Percentiles rank a stretch among this genome's conserved stretches.
These are phyloP conservation scores for Fusarium poae DNA, from an alignment of 2,329 filamentous ascomycete genomes.

Conservation along the genomic window DNA sequence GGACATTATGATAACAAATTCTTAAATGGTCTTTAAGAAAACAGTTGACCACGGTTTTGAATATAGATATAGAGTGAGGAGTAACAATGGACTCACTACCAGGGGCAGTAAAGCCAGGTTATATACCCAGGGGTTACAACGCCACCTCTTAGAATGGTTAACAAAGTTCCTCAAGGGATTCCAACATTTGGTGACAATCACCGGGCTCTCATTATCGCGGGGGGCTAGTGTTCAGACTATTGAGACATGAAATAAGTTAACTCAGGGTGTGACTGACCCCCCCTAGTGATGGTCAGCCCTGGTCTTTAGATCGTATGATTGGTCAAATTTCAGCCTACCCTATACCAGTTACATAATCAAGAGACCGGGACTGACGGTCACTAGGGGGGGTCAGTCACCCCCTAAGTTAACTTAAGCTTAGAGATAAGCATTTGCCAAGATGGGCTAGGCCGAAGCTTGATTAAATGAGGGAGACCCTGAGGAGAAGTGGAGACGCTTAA, in stretches of 20 bases:
- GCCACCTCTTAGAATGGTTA: neutral
- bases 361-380: too few relatives aligned
- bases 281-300: too few relatives aligned
- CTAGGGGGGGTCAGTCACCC: too few relatives aligned
- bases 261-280: too few relatives aligned
- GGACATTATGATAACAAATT: neutral
- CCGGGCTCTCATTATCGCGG: neutral
- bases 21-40: neutral
- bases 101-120: neutral
- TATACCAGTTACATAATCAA: too few relatives aligned
- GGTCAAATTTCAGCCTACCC: too few relatives aligned
- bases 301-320: too few relatives aligned
- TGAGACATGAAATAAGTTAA: conserved; percentile 9
- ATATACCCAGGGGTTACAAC: neutral
- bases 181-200: too few relatives aligned
- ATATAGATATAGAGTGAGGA: neutral
- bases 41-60: neutral
- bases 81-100: too few relatives aligned
- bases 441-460: neutral
- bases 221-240: conserved; percentile 2
- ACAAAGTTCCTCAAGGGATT: neutral
- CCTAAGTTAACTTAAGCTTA: too few relatives aligned
- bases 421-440: conserved; percentile 15
- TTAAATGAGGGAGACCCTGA: neutral
- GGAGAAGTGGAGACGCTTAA: neutral